These are phyloP conservation scores for Fusarium sp. DNA, from an alignment of 2,329 filamentous ascomycete species.

Conservation along the genomic window DNA sequence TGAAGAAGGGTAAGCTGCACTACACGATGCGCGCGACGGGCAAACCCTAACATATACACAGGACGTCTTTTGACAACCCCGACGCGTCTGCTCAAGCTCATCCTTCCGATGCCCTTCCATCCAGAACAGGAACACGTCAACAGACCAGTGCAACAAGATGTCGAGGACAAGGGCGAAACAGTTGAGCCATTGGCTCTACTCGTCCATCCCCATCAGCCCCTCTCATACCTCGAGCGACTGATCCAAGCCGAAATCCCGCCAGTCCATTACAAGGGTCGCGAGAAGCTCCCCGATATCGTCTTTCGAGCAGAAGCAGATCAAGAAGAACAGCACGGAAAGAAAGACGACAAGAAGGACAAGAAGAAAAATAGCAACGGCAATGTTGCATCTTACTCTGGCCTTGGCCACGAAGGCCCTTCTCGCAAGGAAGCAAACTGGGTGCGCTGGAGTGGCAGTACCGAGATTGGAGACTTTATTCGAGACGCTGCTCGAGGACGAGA, in stretches of 20 bases:
- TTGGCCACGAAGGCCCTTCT: constrained; percentile 72
- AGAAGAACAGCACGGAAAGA: constrained; percentile 61
- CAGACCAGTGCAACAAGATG: constrained; percentile 56
- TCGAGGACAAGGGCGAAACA: constrained; percentile 51
- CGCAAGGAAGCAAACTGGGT: constrained; percentile 73
- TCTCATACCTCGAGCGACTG: constrained; percentile 90
- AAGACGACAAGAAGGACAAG: constrained; percentile 52
- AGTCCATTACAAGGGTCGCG: constrained; percentile 73
- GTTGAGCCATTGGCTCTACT: constrained; percentile 90
- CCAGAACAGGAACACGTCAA: constrained; percentile 59
- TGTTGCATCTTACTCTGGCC: constrained; percentile 79
- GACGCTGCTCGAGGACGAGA: constrained; percentile 88
- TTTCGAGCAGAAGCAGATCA: constrained; percentile 85
- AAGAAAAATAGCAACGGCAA: constrained; percentile 51
- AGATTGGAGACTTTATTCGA: constrained; percentile 94
- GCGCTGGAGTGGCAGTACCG: constrained; percentile 89
- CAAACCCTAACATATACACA: constrained; percentile 33
- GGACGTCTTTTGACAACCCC: constrained; percentile 87
- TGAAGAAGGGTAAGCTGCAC: constrained; percentile 42
- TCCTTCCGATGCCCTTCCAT: constrained; percentile 76
- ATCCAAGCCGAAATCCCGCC: constrained; percentile 89
- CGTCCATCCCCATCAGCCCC: constrained; percentile 89
- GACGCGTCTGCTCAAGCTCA: constrained; percentile 83
- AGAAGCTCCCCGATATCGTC: constrained; percentile 80
- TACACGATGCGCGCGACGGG: fast-evolving